Evolutionary conservation across 331 rosid species (phyloP).

Genomic region (Cydonia oblonga): DNA sequence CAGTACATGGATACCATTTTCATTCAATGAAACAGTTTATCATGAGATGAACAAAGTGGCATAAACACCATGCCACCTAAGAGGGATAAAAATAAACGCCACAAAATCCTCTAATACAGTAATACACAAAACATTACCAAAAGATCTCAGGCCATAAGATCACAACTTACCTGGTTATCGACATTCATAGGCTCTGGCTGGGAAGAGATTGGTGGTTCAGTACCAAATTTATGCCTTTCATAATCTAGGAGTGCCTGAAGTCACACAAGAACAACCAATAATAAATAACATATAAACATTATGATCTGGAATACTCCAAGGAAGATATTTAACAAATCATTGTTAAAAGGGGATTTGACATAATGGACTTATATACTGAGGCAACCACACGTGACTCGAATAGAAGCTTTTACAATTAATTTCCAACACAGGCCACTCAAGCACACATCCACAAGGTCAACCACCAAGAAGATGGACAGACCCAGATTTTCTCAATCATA

Average conservation of each 20-base stretch:
- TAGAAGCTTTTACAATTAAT: neutral
- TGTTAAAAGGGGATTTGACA: neutral
- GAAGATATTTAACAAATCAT: neutral
- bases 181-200: constrained; percentile 55
- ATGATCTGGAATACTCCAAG: neutral
- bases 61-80: neutral
- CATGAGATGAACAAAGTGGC: neutral
- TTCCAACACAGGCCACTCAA: neutral
- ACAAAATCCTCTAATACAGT: neutral
- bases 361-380: neutral
- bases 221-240: constrained; percentile 78
- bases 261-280: constrained; percentile 2
- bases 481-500: neutral
- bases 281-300: constrained; percentile 9
- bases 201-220: constrained; percentile 66
- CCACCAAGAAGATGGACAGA: neutral
- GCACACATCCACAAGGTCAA: neutral
- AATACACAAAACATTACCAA: neutral
- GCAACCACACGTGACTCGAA: neutral
- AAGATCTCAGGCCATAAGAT: neutral
- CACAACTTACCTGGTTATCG: constrained; percentile 60
- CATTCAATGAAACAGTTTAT: neutral
- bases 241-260: constrained; percentile 94
- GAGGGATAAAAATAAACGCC: neutral
- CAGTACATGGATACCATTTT: neutral